Base-by-base conservation (phyloP, 2,329 filamentous ascomycete species). In the Hymenoscyphus albidus region DNA sequence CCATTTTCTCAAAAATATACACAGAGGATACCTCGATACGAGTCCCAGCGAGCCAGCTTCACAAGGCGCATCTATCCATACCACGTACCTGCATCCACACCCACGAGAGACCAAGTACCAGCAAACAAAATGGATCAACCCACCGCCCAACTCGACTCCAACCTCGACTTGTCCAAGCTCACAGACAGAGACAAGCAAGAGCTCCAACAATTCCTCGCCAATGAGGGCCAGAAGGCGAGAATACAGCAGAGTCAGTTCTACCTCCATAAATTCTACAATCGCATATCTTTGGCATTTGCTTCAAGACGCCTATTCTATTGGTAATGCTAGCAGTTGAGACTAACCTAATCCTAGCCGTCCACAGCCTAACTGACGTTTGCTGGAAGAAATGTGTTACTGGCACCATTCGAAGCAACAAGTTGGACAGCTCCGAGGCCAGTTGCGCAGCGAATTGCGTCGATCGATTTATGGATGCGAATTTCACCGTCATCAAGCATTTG, bases 381-480 rank as follows among this genome's bases (percentile, higher is more conserved):
- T 99, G 93, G 88, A 92, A 88, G 76, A 98, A 97, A 81, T 99
- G 95, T 82, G 83, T 97, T 67, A 89, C 90, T 9, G 82, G 87
- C 62, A 83, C 82, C 64, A 89, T 97, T 76, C 88, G 88, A 71
- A 85, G 83, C 67, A 85, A 87, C 35, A 85, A 87, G 73, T 81
- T 99, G 70, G 92, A 96, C 70, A 85, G 83, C 73, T 81, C 79
- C 67, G 95, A 99, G 80, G 89, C 95, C 80, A 80, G 82, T 9
- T 99, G 95, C 78, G 85, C 97, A 76, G 83, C 88, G 77, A 97
- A 97, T 81, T 99, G 95, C 75, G 93, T 98, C 64, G 91, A 97
- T 74, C 85, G 95, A 64, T 98, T 96, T 79, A 84, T 98, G 80
- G 95, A 99, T 78, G 85, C 93, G 68, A 95, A 94, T 79, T 79